These are phyloP conservation scores for Aspergillus tubingensis DNA, from an alignment of 2,329 filamentous ascomycete genomes.

Conservation along the genomic window DNA sequence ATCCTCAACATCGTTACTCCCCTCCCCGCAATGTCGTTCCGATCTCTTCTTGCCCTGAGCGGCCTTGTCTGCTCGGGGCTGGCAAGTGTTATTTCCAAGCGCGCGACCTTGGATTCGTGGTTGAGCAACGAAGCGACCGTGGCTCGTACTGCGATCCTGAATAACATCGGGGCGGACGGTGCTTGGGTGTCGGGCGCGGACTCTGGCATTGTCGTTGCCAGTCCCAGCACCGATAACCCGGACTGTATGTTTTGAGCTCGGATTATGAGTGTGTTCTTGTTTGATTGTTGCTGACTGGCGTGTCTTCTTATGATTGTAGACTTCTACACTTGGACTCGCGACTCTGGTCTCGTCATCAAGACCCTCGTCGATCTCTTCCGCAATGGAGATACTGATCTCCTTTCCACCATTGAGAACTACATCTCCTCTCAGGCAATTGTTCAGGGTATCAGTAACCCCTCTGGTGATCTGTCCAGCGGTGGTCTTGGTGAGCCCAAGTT, in stretches of 20 bases:
- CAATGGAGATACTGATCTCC: slow-evolving; percentile 60
- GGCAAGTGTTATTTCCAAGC: neutral
- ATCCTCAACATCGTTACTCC: neutral
- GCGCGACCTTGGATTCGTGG: slow-evolving; percentile 11
- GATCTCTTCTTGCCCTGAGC: neutral
- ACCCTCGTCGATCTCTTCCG: slow-evolving; percentile 67
- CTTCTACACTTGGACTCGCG: slow-evolving; percentile 77
- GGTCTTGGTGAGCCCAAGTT: slow-evolving; percentile 75
- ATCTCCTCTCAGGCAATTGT: slow-evolving; percentile 67
- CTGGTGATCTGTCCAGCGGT: slow-evolving; percentile 55
- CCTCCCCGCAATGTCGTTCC: neutral
- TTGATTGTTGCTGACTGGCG: neutral
- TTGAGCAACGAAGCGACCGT: slow-evolving; percentile 9
- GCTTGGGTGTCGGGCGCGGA: slow-evolving; percentile 10
- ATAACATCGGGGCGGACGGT: slow-evolving; percentile 16
- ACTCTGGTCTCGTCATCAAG: slow-evolving; percentile 71
- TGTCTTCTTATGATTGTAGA: slow-evolving; percentile 50
- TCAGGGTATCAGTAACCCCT: slow-evolving; percentile 69
- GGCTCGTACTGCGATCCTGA: slow-evolving; percentile 13
- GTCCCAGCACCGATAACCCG: slow-evolving; percentile 40
- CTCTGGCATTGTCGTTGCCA: slow-evolving; percentile 16
- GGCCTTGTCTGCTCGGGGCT: neutral
- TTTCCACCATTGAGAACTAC: slow-evolving; percentile 66
- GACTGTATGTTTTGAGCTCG: slow-evolving; percentile 50
- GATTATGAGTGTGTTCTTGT: neutral